Conservation (phyloP, 1,284 basidiomycete species). For the Apiotrichum siamense region DNA sequence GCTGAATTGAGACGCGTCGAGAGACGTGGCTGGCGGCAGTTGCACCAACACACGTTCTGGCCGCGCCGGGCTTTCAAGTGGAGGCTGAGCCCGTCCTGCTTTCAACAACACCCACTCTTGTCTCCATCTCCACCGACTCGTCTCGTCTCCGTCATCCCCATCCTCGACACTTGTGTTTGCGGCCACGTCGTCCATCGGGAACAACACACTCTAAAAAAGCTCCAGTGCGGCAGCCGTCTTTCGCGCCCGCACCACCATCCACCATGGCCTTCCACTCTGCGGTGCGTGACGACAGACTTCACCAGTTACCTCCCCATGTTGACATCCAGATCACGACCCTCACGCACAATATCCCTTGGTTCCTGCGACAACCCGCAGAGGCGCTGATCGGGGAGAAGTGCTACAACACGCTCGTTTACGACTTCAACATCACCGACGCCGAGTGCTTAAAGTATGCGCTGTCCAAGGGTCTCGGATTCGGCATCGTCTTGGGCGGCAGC, state of each 20-base stretch:
- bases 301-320: background rate
- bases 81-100: too few species aligned
- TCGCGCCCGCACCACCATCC: too few species aligned
- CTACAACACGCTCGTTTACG: conserved; percentile 81
- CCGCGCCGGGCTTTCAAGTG: too few species aligned
- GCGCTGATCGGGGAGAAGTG: conserved; percentile 85
- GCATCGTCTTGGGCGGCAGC: conserved; percentile 81
- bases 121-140: too few species aligned
- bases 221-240: too few species aligned
- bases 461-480: conserved; percentile 87
- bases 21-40: too few species aligned
- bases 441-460: conserved; percentile 84
- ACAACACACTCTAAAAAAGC: too few species aligned
- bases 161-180: background rate
- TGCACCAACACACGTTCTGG: too few species aligned
- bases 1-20: too few species aligned
- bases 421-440: conserved; percentile 74
- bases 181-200: too few species aligned
- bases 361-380: conserved; percentile 71
- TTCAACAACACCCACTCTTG: too few species aligned
- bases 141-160: too few species aligned
- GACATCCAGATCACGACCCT: conserved; percentile 38
- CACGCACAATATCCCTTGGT: conserved; percentile 62
- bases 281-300: background rate
- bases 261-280: conserved; percentile 16